These are phyloP conservation scores for Candida mesenterica DNA, from an alignment of 1,139 yeast genomes.

Conservation along the genomic window DNA sequence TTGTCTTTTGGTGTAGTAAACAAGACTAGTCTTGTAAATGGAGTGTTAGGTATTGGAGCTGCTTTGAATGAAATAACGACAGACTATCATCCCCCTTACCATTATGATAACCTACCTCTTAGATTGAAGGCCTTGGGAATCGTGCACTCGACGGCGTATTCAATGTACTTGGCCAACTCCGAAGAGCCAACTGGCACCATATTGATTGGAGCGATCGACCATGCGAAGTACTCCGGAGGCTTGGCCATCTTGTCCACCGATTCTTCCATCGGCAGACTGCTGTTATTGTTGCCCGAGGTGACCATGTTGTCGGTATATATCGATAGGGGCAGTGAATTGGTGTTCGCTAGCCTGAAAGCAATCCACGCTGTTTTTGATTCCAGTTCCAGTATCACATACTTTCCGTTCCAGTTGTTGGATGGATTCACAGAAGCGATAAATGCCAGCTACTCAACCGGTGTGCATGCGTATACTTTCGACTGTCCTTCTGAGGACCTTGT, in stretches of 20 bases:
- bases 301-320: too few species aligned
- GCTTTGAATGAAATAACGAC: slow-evolving; percentile 50
- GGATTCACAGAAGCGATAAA: too few species aligned
- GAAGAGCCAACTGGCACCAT: slow-evolving; percentile 35
- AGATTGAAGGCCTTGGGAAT: slow-evolving; percentile 50
- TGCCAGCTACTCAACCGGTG: too few species aligned
- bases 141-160: slow-evolving; percentile 49
- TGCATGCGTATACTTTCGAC: too few species aligned
- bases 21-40: slow-evolving; percentile 39
- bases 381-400: too few species aligned
- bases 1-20: slow-evolving; percentile 55
- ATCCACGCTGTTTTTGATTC: too few species aligned
- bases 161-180: slow-evolving; percentile 34
- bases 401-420: too few species aligned
- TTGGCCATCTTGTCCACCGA: too few species aligned
- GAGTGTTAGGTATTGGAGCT: slow-evolving; percentile 57
- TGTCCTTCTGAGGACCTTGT: background rate
- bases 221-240: slow-evolving; percentile 49
- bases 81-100: slow-evolving; percentile 15
- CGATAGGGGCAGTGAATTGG: too few species aligned
- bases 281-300: too few species aligned
- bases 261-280: too few species aligned
- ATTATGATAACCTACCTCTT: slow-evolving; percentile 59
- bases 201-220: slow-evolving; percentile 60
- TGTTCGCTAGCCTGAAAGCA: too few species aligned